phyloP scores from a whole-genome alignment of 306 rosid species.

The Fragaria iinumae region DNA sequence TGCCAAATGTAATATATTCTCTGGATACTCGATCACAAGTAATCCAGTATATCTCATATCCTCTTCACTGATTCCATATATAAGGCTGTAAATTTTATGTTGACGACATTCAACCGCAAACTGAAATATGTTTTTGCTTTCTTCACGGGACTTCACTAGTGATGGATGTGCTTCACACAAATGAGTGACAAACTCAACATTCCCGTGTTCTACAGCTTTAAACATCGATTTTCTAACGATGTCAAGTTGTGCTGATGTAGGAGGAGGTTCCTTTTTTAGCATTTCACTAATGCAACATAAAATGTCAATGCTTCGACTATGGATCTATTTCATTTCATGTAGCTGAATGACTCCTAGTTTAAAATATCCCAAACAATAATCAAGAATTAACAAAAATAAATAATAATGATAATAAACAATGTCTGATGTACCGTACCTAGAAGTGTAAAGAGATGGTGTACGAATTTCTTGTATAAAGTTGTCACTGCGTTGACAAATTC shows the following conservation, averaged over 20 bases:
- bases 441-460: not conserved
- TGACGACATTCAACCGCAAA: not conserved
- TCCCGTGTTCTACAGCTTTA: too few species aligned
- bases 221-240: too few species aligned
- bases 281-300: too few species aligned
- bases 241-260: too few species aligned
- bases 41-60: fast-evolving
- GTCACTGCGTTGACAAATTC: not conserved
- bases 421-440: not conserved
- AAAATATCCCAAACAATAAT: too few species aligned
- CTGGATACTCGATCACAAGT: fast-evolving
- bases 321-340: too few species aligned
- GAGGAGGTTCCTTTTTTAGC: too few species aligned
- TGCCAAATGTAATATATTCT: conserved; percentile 10
- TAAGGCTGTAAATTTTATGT: conserved; percentile 7
- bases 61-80: not conserved
- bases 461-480: not conserved
- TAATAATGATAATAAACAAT: too few species aligned
- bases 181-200: too few species aligned
- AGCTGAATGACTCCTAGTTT: too few species aligned
- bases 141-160: fast-evolving
- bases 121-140: not conserved
- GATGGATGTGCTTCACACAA: not conserved
- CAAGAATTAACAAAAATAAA: too few species aligned
- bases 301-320: too few species aligned